Conservation (phyloP, 306 rosid genomes). For the Quercus dentata region DNA sequence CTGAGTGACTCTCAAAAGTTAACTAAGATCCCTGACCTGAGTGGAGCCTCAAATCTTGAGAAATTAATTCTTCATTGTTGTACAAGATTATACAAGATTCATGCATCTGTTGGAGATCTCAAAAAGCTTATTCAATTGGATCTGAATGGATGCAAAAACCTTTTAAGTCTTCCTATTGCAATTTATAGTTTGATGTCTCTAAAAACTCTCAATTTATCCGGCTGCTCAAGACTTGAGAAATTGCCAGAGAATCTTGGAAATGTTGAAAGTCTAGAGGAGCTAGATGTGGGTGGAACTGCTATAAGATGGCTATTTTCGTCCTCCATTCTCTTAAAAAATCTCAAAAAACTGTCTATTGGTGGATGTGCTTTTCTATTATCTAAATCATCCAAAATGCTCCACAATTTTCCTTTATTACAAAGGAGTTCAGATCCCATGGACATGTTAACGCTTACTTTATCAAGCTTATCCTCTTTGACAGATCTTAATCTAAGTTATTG, state of each 20-base stretch:
- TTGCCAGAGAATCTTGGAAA: not conserved
- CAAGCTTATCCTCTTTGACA: not conserved
- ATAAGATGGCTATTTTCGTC: not conserved
- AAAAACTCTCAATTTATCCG: too few relatives aligned
- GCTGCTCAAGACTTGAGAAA: too few relatives aligned
- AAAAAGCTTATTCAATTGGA: not conserved
- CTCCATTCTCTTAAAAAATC: not conserved
- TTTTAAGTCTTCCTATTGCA: not conserved
- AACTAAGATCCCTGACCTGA: rapidly evolving
- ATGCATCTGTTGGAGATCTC: not conserved
- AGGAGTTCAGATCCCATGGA: too few relatives aligned
- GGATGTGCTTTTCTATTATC: not conserved
- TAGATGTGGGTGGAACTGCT: not conserved
- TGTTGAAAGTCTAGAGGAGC: not conserved
- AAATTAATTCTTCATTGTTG: not conserved
- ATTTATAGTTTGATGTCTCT: too few relatives aligned
- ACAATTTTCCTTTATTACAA: too few relatives aligned
- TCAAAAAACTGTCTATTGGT: not conserved
- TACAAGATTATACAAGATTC: not conserved
- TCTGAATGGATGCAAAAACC: not conserved
- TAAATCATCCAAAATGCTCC: not conserved
- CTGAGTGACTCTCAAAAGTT: not conserved
- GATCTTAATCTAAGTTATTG: not conserved
- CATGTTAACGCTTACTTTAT: not conserved
- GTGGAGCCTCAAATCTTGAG: not conserved